These are phyloP conservation scores for Trichosporon asahii DNA, from an alignment of 1,284 basidiomycete genomes.

Conservation along the genomic window DNA sequence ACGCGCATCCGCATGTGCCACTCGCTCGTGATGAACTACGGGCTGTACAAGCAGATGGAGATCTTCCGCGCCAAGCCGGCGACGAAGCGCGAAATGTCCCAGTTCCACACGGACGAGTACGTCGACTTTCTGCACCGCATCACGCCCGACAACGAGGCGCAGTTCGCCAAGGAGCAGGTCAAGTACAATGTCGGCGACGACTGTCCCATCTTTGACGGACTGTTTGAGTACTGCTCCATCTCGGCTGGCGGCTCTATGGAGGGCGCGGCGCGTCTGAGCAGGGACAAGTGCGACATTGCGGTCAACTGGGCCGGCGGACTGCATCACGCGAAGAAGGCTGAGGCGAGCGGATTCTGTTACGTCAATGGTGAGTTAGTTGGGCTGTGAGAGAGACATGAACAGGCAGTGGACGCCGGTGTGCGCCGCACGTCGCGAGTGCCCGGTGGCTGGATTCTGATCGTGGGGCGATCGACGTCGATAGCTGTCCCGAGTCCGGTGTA, in stretches of 20 bases:
- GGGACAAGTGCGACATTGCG: conserved; percentile 98
- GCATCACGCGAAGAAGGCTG: conserved; percentile 97
- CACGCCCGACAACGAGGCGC: conserved; percentile 78
- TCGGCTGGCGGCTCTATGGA: conserved; percentile 99
- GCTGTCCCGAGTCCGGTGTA: no score
- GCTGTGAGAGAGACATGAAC: no score
- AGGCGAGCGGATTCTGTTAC: conserved; percentile 98
- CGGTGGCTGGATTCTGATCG: no score
- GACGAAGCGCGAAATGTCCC: conserved; percentile 95
- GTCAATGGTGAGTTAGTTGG: conserved; percentile 88
- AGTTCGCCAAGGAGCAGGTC: conserved; percentile 89
- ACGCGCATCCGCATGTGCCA: conserved; percentile 99
- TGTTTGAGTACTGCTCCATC: conserved; percentile 98
- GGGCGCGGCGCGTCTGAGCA: conserved; percentile 89
- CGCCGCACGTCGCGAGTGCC: no score
- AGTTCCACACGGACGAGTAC: conserved; percentile 92
- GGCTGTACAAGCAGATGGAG: conserved; percentile 94
- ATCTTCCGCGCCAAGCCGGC: conserved; percentile 98
- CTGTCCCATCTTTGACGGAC: conserved; percentile 95
- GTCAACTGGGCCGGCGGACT: conserved; percentile 98
- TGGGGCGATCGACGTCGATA: no score
- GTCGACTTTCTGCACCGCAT: conserved; percentile 83
- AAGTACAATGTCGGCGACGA: conserved; percentile 94
- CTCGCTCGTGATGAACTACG: conserved; percentile 99
- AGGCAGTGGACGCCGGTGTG: no score